Conservation (phyloP, 2,329 filamentous ascomycete genomes). For the Trichoderma sp. region DNA sequence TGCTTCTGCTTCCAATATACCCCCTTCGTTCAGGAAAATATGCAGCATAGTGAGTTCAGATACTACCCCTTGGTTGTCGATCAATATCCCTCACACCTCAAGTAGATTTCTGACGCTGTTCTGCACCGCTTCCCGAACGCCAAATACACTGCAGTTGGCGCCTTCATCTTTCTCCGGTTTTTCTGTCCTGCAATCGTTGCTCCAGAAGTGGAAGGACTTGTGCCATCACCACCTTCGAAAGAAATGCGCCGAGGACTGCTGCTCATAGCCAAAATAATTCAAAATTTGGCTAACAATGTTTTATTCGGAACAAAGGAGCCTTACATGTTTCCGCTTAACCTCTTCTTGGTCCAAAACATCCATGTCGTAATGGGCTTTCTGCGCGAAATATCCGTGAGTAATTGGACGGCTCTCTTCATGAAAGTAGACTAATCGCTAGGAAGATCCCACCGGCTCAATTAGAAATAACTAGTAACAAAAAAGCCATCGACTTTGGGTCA, state of each 20-base stretch:
- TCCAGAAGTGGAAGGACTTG: slow-evolving; percentile 64
- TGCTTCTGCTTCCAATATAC: slow-evolving; percentile 58
- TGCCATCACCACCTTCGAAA: slow-evolving; percentile 58
- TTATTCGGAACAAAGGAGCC: slow-evolving; percentile 69
- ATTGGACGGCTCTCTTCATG: neutral
- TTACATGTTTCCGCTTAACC: slow-evolving; percentile 69
- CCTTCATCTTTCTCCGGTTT: slow-evolving; percentile 69
- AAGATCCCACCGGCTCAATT: slow-evolving; percentile 48
- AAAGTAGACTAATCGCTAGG: slow-evolving; percentile 1
- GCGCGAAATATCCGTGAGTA: slow-evolving; percentile 61
- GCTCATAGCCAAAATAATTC: slow-evolving; percentile 67
- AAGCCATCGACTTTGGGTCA: slow-evolving; percentile 67
- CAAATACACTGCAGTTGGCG: slow-evolving; percentile 68
- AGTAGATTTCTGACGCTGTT: slow-evolving; percentile 59
- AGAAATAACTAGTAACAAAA: slow-evolving; percentile 40
- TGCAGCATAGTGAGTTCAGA: slow-evolving; percentile 57
- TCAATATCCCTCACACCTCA: neutral
- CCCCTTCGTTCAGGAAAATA: slow-evolving; percentile 62
- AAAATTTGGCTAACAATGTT: slow-evolving; percentile 69
- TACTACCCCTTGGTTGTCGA: no score
- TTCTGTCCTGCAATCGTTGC: slow-evolving; percentile 71
- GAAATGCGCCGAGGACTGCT: slow-evolving; percentile 66
- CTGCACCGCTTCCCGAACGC: slow-evolving; percentile 63
- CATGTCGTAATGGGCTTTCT: slow-evolving; percentile 65
- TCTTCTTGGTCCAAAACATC: slow-evolving; percentile 66